Conservation (phyloP, 2,329 filamentous ascomycete genomes). For the Talaromyces sp. region DNA sequence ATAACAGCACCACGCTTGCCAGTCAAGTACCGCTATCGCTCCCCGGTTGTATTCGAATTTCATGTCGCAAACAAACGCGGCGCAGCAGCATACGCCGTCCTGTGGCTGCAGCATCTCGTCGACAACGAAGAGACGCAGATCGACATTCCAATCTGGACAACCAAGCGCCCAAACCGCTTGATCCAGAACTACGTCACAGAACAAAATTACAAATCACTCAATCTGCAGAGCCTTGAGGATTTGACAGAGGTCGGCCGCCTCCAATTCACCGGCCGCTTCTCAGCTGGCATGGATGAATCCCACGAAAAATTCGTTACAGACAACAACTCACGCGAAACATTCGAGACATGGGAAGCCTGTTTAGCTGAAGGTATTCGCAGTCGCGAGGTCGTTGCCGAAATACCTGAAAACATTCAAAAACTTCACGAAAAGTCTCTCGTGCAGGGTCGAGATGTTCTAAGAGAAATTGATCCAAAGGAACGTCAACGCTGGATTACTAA, state of each 20-base stretch:
- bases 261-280: conserved; percentile 77
- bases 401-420: conserved; percentile 68
- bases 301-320: conserved; percentile 80
- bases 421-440: conserved; percentile 79
- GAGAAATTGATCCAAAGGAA: conserved; percentile 62
- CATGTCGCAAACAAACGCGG: conserved; percentile 66
- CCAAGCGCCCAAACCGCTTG: conserved; percentile 68
- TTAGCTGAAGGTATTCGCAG: conserved; percentile 78
- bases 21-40: conserved; percentile 85
- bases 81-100: conserved; percentile 69
- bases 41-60: conserved; percentile 86
- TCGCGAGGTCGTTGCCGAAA: conserved; percentile 66
- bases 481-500: conserved; percentile 74
- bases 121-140: conserved; percentile 76
- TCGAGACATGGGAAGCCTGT: conserved; percentile 92
- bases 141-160: conserved; percentile 88
- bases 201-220: conserved; percentile 61
- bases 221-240: conserved; percentile 68
- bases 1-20: conserved; percentile 66
- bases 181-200: conserved; percentile 92
- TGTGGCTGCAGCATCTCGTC: conserved; percentile 82
- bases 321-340: conserved; percentile 87
- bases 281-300: conserved; percentile 81
- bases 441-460: conserved; percentile 75
- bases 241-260: conserved; percentile 78